Base-by-base conservation (phyloP, 768 basidiomycete genomes). In the Mycena floridula region DNA sequence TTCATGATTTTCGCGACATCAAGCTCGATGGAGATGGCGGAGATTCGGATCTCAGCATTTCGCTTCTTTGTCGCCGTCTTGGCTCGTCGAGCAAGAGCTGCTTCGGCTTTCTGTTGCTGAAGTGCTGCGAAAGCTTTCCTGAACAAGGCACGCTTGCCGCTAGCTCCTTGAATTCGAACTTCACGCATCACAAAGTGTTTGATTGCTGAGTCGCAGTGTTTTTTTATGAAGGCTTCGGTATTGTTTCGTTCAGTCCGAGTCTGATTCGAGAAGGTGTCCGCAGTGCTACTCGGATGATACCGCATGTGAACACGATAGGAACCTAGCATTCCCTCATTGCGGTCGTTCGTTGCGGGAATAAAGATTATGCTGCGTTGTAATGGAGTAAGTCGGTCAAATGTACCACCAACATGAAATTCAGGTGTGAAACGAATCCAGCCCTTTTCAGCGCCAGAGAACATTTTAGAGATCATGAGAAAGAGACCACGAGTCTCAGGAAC, bases 261-360 rank as follows among this genome's bases (percentile, higher is more conserved):
- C 37, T 50, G 35, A 23, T 52, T 51, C 0, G 52, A 45, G 37
- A 53, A 55, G 2, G 48, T 40, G 1, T 21, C 25, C 0, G 46
- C 42, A 6, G 52, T 49, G 42, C 36, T 30, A 26, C 44, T 54
- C 2, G 48, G 48, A 21, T 46, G 40, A 20, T 40, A 49, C 1
- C 44, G 36, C 8, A 18, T 28, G n/a, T 40, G 35, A 16, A 49
- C 43, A 4, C 48, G 25, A 26, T 25, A 50, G 6, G 46, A 27
- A 1, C 56, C 54, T 2, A 58, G 45, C 11, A 28, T 45, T 2
- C 56, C 56, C 38, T 59, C 56, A 40, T 44, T 51, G 4, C 22
- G 30, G 42, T 59, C 57, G 27, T 57, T 57, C 1, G 54, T 57
- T 2, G 49, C 18, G 1, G 48, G 56, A 28, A 57, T 50, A 12